These are phyloP conservation scores for Magnolia sinica DNA, from an alignment of 164 flowering plant genomes.

Conservation along the genomic window DNA sequence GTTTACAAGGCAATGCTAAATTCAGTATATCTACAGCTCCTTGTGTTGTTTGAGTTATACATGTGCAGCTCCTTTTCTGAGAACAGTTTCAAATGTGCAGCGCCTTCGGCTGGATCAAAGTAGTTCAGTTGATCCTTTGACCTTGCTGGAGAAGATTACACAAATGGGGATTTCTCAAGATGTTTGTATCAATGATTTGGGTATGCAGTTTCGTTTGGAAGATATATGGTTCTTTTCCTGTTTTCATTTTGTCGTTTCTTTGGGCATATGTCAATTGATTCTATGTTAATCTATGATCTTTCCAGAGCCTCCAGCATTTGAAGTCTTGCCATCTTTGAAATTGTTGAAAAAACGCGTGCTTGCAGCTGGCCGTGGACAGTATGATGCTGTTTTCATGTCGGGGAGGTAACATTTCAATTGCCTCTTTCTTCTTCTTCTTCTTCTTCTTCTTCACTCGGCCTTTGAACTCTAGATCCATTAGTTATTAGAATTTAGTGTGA, in stretches of 20 bases:
- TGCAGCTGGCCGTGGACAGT: conserved; percentile 85
- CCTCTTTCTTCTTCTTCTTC: neutral
- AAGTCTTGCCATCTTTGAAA: conserved; percentile 81
- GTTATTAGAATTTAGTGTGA: neutral
- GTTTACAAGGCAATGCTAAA: conserved; percentile 72
- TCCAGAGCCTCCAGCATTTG: conserved; percentile 93
- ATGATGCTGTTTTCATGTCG: conserved; percentile 96
- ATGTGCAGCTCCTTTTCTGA: conserved; percentile 5
- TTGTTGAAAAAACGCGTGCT: conserved; percentile 70
- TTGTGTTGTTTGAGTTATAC: neutral
- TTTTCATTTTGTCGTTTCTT: neutral
- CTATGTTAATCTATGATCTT: conserved; percentile 1
- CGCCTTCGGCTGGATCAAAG: conserved; percentile 62
- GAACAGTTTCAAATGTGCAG: conserved; percentile 35
- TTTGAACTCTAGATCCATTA: neutral
- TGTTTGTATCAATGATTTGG: conserved; percentile 91
- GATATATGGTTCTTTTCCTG: neutral
- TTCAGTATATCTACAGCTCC: neutral
- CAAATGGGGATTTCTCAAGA: conserved; percentile 74
- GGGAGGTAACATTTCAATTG: conserved; percentile 59
- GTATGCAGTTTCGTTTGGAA: conserved; percentile 28
- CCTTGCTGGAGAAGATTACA: conserved; percentile 68
- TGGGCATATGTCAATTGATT: no score
- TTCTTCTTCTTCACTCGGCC: neutral
- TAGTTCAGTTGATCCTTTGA: conserved; percentile 69